Evolutionary conservation across 2,329 filamentous ascomycete genomes (phyloP), one percentile per base, ranked within the genome.

Genomic region (Juglanconis oblonga): DNA sequence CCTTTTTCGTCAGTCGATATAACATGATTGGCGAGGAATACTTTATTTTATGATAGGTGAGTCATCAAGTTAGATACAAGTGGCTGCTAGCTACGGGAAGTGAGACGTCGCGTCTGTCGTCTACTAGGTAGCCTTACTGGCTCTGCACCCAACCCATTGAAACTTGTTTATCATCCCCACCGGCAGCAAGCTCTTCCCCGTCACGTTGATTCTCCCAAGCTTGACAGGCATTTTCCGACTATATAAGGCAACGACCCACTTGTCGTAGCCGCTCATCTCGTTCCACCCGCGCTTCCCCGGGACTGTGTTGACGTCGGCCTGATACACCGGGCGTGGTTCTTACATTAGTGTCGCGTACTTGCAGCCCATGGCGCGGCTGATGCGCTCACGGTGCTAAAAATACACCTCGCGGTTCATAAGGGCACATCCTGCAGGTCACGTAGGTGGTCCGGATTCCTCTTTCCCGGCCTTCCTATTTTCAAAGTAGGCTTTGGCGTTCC

Each of bases 391-490:
- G 58, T 73, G 71, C 35, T 65, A 61, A 1, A 62, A 67, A 61
- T 70, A 80, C 61, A 79, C 77, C 35, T 77, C 72, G 32, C 75
- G 72, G 17, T 65, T 66, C 63, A 79, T 69, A 79, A 79, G 0
- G 65, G 62, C 17, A 69, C 63, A 31, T 61, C 56, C 33, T 64
- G 61, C 31, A 62, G 56, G 29, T 64, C 62, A 62, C 59, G 50
- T 55, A 24, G 38, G 58, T 63, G 24, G 24, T 24, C 24, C 24
- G 24, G 24, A 24, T 24, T 24, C 24, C 24, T 24, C 24, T 24
- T 24, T 24, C 63, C 55, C 52, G 32, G 55, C 33, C n/a, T 2
- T 10, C 17, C 11, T 36, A 62, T 65, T 44, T 32, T 72, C 69
- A 62, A 76, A 81, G 0, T 5, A 35, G 7, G 63, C 62, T 64